Evolutionary conservation across 495 filamentous ascomycete genomes (phyloP), one percentile per base, ranked within the genome.

Genomic region (Pseudevernia furfuracea): DNA sequence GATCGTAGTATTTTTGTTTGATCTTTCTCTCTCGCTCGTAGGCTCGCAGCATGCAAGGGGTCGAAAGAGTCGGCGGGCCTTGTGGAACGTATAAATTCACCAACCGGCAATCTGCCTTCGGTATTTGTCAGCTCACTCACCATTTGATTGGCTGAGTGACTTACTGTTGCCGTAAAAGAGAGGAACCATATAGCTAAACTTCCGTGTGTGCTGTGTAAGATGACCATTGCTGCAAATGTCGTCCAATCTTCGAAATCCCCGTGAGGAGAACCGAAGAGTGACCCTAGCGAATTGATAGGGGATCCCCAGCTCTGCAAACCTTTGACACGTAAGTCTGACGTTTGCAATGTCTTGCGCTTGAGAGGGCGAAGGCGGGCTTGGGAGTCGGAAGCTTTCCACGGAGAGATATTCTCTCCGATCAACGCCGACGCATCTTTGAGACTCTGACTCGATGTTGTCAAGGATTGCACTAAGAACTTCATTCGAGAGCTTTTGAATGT

Each of bases 171-270:
- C 71, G 74, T 89, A 89, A 72, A 88, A 87, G 61, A 81, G 85
- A 69, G 85, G 85, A 71, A 89, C 83, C 75, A 89, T 81, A 71
- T 90, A 90, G 68, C 84, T 86, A 72, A 90, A 84, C 70, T 85
- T 82, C 72, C 80, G 84, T 57, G 88, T 85, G 74, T 86, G 80
- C 65, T 75, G 78, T 43, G 84, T 81, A 25, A 87, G 77, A 70
- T 86, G 80, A 19, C 72, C 70, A 53, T 75, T 73, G 37, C 68
- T 67, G 32, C 77, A 74, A 41, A 84, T 79, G 23, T 75, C 75
- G 28, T 84, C 79, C 55, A 90, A 71, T 55, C 81, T 75, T 38
- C 75, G 71, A 59, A 90, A 82, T 1, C 85, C 87, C 59, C 79
- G 75, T 17, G 69, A 66, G 8, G 84, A 86, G 65, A 88, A 89